phyloP scores from a whole-genome alignment of 23 red algal species.

The Gracilaria caudata region DNA sequence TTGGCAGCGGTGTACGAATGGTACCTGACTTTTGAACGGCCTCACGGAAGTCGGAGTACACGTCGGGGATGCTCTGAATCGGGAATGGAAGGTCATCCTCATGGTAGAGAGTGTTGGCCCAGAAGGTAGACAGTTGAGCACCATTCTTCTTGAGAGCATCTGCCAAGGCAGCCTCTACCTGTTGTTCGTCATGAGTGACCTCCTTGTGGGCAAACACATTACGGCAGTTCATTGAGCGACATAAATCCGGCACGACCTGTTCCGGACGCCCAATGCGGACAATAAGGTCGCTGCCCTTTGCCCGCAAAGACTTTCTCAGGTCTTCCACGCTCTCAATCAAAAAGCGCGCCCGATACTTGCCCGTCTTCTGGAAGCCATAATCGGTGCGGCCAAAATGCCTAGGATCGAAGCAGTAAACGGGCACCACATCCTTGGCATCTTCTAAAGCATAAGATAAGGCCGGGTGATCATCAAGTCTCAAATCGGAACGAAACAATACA shows the following conservation, averaged over 20 bases:
- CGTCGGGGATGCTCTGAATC: constrained; percentile 86
- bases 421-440: constrained; percentile 78
- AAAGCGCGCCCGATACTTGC: constrained; percentile 91
- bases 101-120: constrained; percentile 97
- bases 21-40: constrained; percentile 74
- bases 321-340: constrained; percentile 88
- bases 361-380: constrained; percentile 99
- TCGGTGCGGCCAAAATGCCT: constrained; percentile 96
- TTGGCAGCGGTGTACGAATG: constrained; percentile 83
- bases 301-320: constrained; percentile 81
- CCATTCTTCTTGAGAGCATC: constrained; percentile 78
- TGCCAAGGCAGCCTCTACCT: constrained; percentile 71
- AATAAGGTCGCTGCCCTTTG: constrained; percentile 81
- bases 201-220: constrained; percentile 88
- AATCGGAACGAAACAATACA: constrained; percentile 93
- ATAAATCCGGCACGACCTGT: constrained; percentile 77
- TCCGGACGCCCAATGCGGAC: constrained; percentile 91
- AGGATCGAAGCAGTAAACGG: constrained; percentile 97
- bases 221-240: constrained; percentile 40
- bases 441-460: constrained; percentile 80
- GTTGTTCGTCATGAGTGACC: constrained; percentile 93
- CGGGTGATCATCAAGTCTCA: constrained; percentile 96
- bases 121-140: constrained; percentile 73
- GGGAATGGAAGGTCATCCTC: constrained; percentile 93
- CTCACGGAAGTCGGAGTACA: constrained; percentile 96